phyloP scores from a whole-genome alignment of 2,329 filamentous ascomycete species.

The Penicillium sp. region DNA sequence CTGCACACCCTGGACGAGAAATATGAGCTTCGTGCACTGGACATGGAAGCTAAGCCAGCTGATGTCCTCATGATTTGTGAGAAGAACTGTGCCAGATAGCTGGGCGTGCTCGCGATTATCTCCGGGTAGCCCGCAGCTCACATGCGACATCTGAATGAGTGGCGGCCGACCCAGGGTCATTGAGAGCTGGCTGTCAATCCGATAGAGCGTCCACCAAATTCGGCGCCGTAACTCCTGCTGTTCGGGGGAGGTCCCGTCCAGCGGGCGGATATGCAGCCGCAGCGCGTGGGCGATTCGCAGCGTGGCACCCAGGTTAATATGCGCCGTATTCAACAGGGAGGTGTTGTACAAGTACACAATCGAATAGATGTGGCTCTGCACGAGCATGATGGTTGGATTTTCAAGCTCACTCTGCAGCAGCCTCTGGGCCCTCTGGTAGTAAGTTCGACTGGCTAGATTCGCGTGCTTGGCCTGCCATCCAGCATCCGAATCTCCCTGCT shows the following conservation, averaged over 20 bases:
- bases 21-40: not conserved
- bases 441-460: conserved; percentile 44
- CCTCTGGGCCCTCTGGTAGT: conserved; percentile 49
- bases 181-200: conserved; percentile 47
- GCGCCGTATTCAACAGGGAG: not conserved
- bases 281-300: not conserved
- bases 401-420: conserved; percentile 49
- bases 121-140: not conserved
- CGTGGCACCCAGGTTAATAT: not conserved
- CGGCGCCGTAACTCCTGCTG: conserved; percentile 49
- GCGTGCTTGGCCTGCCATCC: not conserved
- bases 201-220: conserved; percentile 54
- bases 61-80: not conserved
- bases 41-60: not conserved
- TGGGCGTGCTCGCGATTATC: not conserved
- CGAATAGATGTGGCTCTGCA: conserved; percentile 49
- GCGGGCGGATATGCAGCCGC: not conserved
- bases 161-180: conserved; percentile 34
- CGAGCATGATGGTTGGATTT: conserved; percentile 46
- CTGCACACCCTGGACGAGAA: not conserved
- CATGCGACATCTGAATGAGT: not conserved
- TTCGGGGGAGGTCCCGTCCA: conserved; percentile 20
- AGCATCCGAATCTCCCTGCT: not conserved
- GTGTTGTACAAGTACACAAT: not conserved
- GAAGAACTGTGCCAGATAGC: not conserved